phyloP scores from a whole-genome alignment of 768 basidiomycete genomes.

The Coprinellus micaceus region DNA sequence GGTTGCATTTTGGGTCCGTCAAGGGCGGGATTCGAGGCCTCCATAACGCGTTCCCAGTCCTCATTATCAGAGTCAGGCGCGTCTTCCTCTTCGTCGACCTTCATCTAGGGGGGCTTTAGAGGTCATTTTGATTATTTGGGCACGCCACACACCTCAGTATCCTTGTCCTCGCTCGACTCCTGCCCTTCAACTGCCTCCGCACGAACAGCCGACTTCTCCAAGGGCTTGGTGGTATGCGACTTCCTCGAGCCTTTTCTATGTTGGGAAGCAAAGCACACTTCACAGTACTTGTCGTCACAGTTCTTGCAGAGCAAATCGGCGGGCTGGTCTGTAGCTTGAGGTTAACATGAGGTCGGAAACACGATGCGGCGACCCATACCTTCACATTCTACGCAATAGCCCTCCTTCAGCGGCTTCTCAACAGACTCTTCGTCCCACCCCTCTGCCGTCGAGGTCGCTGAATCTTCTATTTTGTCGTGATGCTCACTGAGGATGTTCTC shows the following conservation, averaged over 20 bases:
- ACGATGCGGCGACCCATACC: conserved; percentile 39
- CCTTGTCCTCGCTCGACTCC: conserved; percentile 27
- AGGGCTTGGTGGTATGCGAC: conserved; percentile 46
- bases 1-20: conserved; percentile 40
- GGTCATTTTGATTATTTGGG: neutral
- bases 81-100: conserved; percentile 33
- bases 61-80: conserved; percentile 25
- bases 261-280: conserved; percentile 83
- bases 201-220: conserved; percentile 28
- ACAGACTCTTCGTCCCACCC: conserved; percentile 70
- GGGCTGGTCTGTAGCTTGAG: conserved; percentile 63
- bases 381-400: conserved; percentile 84
- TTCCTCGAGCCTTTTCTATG: conserved; percentile 81
- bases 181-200: neutral
- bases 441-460: conserved; percentile 46
- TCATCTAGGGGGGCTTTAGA: conserved; percentile 36
- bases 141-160: conserved; percentile 19
- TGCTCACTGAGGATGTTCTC: conserved; percentile 66
- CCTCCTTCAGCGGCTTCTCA: conserved; percentile 48
- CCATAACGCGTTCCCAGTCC: conserved; percentile 39
- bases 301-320: conserved; percentile 69
- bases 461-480: conserved; percentile 60
- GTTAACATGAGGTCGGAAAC: neutral
- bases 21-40: conserved; percentile 27
- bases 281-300: conserved; percentile 72